These are phyloP conservation scores for Tillandsia leiboldiana DNA, from an alignment of 176 grass and related monocot genomes.

Conservation along the genomic window DNA sequence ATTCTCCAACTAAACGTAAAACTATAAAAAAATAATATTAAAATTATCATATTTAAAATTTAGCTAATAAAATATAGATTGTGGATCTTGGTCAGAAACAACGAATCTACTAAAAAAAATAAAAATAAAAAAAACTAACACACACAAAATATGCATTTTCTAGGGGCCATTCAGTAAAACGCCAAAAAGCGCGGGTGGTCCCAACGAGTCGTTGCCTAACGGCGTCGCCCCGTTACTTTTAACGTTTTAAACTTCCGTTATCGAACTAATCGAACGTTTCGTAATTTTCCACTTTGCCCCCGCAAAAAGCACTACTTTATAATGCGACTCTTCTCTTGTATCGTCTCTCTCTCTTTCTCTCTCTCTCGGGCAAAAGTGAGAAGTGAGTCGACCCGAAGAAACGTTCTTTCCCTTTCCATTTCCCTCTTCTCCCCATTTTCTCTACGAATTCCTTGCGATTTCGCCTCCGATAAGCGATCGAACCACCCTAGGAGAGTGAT, in stretches of 20 bases:
- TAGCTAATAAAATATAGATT: too few relatives aligned
- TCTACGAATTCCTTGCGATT: conserved; percentile 1
- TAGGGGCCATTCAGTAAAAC: too few relatives aligned
- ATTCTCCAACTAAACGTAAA: too few relatives aligned
- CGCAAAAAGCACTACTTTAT: neutral
- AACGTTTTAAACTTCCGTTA: neutral
- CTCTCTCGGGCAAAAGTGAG: neutral
- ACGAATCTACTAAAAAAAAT: too few relatives aligned
- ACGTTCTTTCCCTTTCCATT: neutral
- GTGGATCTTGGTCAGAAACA: too few relatives aligned
- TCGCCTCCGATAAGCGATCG: neutral
- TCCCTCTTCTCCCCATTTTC: neutral
- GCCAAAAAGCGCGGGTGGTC: too few relatives aligned
- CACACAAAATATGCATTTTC: neutral
- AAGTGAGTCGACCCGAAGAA: neutral
- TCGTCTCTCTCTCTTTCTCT: neutral
- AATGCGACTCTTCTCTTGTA: conserved; percentile 4
- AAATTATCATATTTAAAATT: too few relatives aligned
- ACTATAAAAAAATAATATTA: too few relatives aligned
- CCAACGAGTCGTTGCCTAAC: neutral
- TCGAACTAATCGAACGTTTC: too few relatives aligned
- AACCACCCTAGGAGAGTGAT: neutral
- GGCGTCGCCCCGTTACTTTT: neutral
- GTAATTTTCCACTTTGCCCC: neutral
- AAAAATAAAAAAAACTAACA: too few relatives aligned